These are phyloP conservation scores for Fusarium chaquense DNA, from an alignment of 2,329 filamentous ascomycete genomes.

Conservation along the genomic window DNA sequence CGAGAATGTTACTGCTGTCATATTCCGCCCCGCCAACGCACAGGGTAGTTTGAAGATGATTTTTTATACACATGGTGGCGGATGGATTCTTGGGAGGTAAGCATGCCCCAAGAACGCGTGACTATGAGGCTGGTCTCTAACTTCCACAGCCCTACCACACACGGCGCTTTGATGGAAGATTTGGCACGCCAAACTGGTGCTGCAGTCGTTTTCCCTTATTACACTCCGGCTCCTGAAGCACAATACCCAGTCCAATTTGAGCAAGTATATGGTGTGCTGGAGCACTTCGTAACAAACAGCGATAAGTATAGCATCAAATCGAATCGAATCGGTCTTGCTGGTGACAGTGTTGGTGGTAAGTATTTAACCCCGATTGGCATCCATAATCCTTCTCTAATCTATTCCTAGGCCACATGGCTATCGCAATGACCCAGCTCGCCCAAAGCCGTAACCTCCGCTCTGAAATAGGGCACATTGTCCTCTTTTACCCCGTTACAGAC, in stretches of 20 bases:
- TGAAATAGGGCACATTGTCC: conserved; percentile 12
- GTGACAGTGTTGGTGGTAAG: conserved; percentile 31
- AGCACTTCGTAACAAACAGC: conserved; percentile 20
- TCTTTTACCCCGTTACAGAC: conserved; percentile 32
- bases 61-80: conserved; percentile 32
- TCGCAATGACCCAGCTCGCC: conserved; percentile 21
- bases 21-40: conserved; percentile 10
- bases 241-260: conserved; percentile 33
- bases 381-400: background rate
- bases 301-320: conserved; percentile 12
- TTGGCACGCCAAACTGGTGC: conserved; percentile 27
- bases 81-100: conserved; percentile 34
- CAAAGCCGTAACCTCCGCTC: conserved; percentile 7
- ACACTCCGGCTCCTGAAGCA: conserved; percentile 27
- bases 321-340: conserved; percentile 13
- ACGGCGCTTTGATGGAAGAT: conserved; percentile 32
- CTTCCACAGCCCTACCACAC: background rate
- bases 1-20: background rate
- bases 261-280: conserved; percentile 13
- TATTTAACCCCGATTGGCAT: fast-evolving
- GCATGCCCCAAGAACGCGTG: fast-evolving
- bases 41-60: conserved; percentile 27
- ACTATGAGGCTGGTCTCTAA: background rate
- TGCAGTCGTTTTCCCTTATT: conserved; percentile 29
- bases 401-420: conserved; percentile 26